Evolutionary conservation across 2,329 filamentous ascomycete genomes (phyloP), one percentile per base, ranked within the genome.

Genomic region (Westerdykella aurantiaca): DNA sequence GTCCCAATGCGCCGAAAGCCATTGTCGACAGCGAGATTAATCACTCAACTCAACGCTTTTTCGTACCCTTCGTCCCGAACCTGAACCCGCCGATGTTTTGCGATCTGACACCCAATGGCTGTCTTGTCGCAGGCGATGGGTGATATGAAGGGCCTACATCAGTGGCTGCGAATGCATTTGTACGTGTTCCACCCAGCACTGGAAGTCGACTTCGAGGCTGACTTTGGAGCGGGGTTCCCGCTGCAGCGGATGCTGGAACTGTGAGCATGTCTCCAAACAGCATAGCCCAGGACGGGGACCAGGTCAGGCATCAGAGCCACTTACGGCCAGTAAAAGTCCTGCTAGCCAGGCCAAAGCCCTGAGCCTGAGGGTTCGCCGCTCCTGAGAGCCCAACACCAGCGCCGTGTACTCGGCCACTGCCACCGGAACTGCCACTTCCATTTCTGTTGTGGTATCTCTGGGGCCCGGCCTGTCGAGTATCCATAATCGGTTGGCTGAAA

Each of bases 121-220:
- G 65, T 37, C 67, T 56, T 31, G 51, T 52, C 14, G 63, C 55
- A 1, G 67, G 64, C 10, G 64, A 60, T 10, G 58, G 50, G 17
- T 58, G 59, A 37, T 64, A 61, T n/a, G 51, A 34, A 17, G 53
- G 46, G 18, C 49, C 48, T 7, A 42, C 38, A 22, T 58, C 49
- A 2, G 43, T 47, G 38, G 44, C 52, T n/a, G 52, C 44, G 13
- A 52, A 52, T 6, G 48, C 47, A 41, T 40, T 31, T 10, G 37
- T 12, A 18, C 43, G 38, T 33, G 43, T 22, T 5, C 42, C 34
- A 14, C 42, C 38, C 17, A 42, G 47, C 34, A 52, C 48, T 18
- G 44, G 47, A 31, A 49, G 31, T 5, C 50, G 47, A 17, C 50
- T 53, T 12, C 56, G 47, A 35, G 50, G 57, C n/a, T 52, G 57